Conservation (phyloP, 345 rosid species). For the Firmiana major region DNA sequence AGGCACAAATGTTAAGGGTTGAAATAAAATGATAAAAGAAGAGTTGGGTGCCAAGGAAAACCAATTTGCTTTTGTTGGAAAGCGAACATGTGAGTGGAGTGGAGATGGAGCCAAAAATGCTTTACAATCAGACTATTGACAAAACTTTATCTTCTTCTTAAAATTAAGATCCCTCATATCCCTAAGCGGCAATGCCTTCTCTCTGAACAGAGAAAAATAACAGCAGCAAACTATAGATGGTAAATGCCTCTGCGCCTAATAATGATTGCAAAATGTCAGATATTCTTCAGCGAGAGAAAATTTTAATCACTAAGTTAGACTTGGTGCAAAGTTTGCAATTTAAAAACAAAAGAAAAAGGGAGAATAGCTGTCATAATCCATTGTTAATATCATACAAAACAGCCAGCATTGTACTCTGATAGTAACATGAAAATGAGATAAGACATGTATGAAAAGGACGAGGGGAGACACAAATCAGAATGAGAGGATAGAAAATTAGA, state of each 20-base stretch:
- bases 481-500: background rate
- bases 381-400: too few relatives aligned
- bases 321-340: too few relatives aligned
- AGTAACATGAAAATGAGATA: background rate
- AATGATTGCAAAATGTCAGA: conserved; percentile 4
- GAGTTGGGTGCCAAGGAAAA: background rate
- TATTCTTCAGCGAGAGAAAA: background rate
- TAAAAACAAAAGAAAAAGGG: too few relatives aligned
- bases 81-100: background rate
- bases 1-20: too few relatives aligned
- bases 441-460: background rate
- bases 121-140: background rate
- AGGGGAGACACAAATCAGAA: background rate
- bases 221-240: background rate
- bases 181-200: background rate
- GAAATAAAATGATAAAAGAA: too few relatives aligned
- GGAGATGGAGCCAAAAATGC: background rate
- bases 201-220: background rate
- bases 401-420: background rate
- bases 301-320: too few relatives aligned
- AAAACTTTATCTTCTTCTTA: background rate
- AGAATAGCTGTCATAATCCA: background rate
- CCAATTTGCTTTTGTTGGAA: background rate
- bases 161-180: background rate
- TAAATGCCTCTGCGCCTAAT: background rate